Evolutionary conservation across 805 yeast genomes (phyloP).

Genomic region (Spathaspora girioi): DNA sequence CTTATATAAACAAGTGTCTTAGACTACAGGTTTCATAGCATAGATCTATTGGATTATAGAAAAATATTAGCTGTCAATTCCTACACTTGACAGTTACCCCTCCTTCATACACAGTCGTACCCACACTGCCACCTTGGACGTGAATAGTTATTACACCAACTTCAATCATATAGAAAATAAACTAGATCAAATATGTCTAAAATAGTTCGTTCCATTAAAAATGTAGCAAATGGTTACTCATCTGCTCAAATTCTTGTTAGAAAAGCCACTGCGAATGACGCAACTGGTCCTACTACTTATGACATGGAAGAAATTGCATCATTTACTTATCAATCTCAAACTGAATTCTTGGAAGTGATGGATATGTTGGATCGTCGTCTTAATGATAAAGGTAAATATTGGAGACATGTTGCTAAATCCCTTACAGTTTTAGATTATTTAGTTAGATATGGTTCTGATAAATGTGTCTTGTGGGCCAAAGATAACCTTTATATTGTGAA

Average conservation of each 20-base stretch:
- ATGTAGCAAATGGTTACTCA: slow-evolving; percentile 86
- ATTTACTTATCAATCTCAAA: slow-evolving; percentile 61
- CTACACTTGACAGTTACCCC: no score
- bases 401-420: slow-evolving; percentile 95
- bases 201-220: slow-evolving; percentile 79
- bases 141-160: neutral
- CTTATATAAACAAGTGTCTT: neutral
- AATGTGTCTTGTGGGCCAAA: slow-evolving; percentile 87
- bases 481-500: slow-evolving; percentile 85
- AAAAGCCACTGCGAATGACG: slow-evolving; percentile 87
- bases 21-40: neutral
- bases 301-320: slow-evolving; percentile 83
- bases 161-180: neutral
- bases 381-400: slow-evolving; percentile 94
- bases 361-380: slow-evolving; percentile 89
- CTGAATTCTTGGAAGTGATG: slow-evolving; percentile 84
- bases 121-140: neutral
- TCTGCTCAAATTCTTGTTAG: slow-evolving; percentile 83
- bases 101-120: no score
- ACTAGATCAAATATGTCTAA: slow-evolving; percentile 54
- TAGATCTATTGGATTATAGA: neutral
- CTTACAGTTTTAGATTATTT: slow-evolving; percentile 85
- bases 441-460: slow-evolving; percentile 81
- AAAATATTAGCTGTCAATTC: no score
- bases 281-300: slow-evolving; percentile 74